Percentiles rank a stretch among this genome's conserved stretches.
These are phyloP conservation scores for Penicillium antarcticum DNA, from an alignment of 495 filamentous ascomycete species.

Conservation along the genomic window DNA sequence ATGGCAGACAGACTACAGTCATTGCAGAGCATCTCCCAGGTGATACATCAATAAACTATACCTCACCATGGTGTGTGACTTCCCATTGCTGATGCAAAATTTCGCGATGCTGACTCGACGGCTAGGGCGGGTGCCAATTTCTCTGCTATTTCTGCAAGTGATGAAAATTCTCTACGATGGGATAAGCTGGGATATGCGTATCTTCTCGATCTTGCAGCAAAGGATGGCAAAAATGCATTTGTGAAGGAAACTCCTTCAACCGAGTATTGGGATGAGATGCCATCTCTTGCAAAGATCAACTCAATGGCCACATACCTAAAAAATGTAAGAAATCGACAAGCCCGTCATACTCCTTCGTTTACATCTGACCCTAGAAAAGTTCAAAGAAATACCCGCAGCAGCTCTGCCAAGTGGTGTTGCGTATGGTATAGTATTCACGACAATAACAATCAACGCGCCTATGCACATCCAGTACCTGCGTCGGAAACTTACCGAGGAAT, in stretches of 20 bases:
- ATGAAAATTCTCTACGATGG: conserved; percentile 29
- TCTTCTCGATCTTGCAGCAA: conserved; percentile 18
- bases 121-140: conserved; percentile 33
- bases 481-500: conserved; percentile 6
- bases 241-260: conserved; percentile 20
- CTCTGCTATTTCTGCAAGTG: conserved; percentile 29
- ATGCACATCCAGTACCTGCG: conserved; percentile 18
- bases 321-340: conserved; percentile 13
- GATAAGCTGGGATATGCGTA: conserved; percentile 26
- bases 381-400: conserved; percentile 8
- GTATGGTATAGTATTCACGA: conserved; percentile 27
- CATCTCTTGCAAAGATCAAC: conserved; percentile 22
- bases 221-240: conserved; percentile 20
- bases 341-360: background rate
- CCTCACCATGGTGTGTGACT: conserved; percentile 31
- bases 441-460: conserved; percentile 30
- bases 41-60: conserved; percentile 24
- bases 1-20: conserved; percentile 21
- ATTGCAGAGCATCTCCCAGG: conserved; percentile 32
- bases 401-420: conserved; percentile 23
- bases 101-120: no score
- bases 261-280: conserved; percentile 32
- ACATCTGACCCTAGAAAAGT: background rate
- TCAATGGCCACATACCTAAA: conserved; percentile 27
- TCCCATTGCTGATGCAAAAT: background rate